Base-by-base conservation (phyloP, 345 rosid genomes). In the Eutrema yunnanense region DNA sequence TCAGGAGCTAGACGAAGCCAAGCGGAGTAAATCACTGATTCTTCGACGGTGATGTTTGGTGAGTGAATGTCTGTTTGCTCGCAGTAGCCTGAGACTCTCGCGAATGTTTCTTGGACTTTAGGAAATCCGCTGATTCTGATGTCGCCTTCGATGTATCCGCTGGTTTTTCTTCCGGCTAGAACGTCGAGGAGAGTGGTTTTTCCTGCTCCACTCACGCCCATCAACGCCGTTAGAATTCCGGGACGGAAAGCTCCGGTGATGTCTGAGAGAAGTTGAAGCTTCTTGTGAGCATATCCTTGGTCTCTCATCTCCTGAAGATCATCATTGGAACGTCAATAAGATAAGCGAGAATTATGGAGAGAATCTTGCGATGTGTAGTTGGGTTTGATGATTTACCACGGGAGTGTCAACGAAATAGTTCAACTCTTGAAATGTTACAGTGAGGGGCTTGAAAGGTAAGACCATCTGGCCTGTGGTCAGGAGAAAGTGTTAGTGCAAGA, bases 151-250 rank as follows among this genome's bases (percentile, higher is more conserved):
- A 81, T 81, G 60, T 82, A 86, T 0, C 97, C 95, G 9, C 87
- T 84, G 0, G 89, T 90, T 76, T 91, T 91, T 63, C 97, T 85
- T 60, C 81, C 81, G 36, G 81, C 78, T 44, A 78, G 13, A 11
- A 91, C 96, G 68, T 91, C 97, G 86, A 91, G 87, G 66, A 91
- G 79, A 1, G 97, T 91, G 30, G 97, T 91, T 79, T 89, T 91
- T 10, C 97, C 97, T 6, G 97, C 97, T 27, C 97, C 97, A 58
- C 93, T 89, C 0, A 89, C 88, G 2, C 97, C 97, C 56, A 91
- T 86, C 13, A 89, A 73, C 19, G 96, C 91, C 67, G 96, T 89
- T 69, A 91, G 72, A 14, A 84, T 73, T 12, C 97, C 97, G 1
- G 96, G 97, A 69, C 87, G 86, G 62, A 91, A 91, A 75, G 90